phyloP scores from a whole-genome alignment of 2,329 filamentous ascomycete species.

The Pseudocercospora cruenta region DNA sequence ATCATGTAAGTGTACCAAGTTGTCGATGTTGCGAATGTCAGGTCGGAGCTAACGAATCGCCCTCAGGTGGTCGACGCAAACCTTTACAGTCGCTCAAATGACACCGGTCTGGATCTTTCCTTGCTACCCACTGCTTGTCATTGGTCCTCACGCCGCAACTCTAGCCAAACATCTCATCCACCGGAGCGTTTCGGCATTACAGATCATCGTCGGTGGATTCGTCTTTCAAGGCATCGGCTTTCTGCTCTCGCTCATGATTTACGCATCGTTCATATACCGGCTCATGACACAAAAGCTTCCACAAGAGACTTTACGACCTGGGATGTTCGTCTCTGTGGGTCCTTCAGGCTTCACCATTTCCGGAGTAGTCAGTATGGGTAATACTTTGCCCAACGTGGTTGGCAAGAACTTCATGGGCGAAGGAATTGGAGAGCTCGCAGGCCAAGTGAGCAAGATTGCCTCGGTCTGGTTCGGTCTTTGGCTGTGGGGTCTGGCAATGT shows the following conservation, averaged over 20 bases:
- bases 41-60: background rate
- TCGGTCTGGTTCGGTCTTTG: conserved; percentile 71
- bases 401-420: conserved; percentile 58
- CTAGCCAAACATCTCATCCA: conserved; percentile 53
- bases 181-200: conserved; percentile 47
- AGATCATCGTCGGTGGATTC: conserved; percentile 62
- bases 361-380: conserved; percentile 62
- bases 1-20: conserved; percentile 63
- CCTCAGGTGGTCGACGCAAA: conserved; percentile 65
- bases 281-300: conserved; percentile 88
- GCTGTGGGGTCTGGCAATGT: conserved; percentile 81
- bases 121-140: conserved; percentile 77
- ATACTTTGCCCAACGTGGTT: conserved; percentile 53
- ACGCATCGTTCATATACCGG: conserved; percentile 80
- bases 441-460: conserved; percentile 58
- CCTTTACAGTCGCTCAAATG: conserved; percentile 78
- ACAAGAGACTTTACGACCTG: conserved; percentile 72
- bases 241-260: conserved; percentile 74
- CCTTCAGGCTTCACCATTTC: conserved; percentile 71
- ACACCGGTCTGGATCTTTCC: conserved; percentile 89
- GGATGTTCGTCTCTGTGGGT: conserved; percentile 84
- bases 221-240: conserved; percentile 68
- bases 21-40: background rate
- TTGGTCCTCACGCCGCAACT: conserved; percentile 71
- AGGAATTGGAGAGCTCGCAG: conserved; percentile 56